Percentiles rank a stretch among this genome's conserved stretches.
Conservation (phyloP, 345 rosid species). For the Brassica incana region DNA sequence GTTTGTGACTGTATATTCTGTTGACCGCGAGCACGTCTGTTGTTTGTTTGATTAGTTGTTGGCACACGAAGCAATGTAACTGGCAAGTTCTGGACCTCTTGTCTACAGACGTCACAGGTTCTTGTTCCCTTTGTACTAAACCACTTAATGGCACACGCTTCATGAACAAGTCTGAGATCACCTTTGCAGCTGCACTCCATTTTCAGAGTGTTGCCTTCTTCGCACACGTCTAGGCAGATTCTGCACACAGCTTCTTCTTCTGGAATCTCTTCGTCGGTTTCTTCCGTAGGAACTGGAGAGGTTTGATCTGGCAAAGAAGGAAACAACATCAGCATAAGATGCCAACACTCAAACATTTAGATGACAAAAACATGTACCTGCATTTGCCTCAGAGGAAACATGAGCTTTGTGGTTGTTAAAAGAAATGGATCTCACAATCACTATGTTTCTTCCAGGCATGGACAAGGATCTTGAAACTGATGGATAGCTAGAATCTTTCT, state of each 20-base stretch:
- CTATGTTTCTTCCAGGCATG: conserved; percentile 66
- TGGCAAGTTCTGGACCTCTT: conserved; percentile 86
- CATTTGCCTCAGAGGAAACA: conserved; percentile 41
- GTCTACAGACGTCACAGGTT: conserved; percentile 83
- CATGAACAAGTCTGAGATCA: conserved; percentile 83
- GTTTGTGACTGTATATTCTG: conserved; percentile 52
- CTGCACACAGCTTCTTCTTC: conserved; percentile 97
- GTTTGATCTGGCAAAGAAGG: conserved; percentile 56
- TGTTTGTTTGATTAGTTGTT: conserved; percentile 41
- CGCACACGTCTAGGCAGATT: conserved; percentile 77
- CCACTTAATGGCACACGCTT: conserved; percentile 89
- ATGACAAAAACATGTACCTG: conserved; percentile 47
- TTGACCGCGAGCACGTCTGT: conserved; percentile 51
- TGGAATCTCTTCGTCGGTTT: conserved; percentile 81
- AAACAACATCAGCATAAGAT: neutral
- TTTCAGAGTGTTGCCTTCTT: conserved; percentile 88
- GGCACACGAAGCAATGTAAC: conserved; percentile 74
- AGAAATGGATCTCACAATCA: conserved; percentile 77
- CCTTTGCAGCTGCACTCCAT: conserved; percentile 99
- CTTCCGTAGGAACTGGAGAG: conserved; percentile 50
- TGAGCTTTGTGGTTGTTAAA: conserved; percentile 54
- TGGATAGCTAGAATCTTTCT: conserved; percentile 54
- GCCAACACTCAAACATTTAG: neutral
- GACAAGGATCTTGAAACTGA: conserved; percentile 79
- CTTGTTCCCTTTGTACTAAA: conserved; percentile 85